Evolutionary conservation across 140 eudicot genomes (phyloP).

Genomic region (Senecio squalidus): DNA sequence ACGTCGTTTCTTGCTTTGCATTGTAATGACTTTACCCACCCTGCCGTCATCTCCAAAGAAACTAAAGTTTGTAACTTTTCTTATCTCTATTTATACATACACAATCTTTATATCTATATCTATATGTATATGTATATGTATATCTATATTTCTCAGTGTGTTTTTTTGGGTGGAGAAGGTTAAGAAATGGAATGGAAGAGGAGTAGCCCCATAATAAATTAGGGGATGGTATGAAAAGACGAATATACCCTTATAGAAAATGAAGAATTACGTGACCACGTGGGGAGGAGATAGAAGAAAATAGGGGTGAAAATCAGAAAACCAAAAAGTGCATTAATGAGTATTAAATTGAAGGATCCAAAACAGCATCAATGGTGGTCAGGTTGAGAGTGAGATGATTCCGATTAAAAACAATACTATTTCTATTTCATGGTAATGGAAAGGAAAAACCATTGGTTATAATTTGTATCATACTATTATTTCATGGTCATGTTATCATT

Average conservation of each 20-base stretch:
- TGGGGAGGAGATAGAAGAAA: constrained; percentile 25
- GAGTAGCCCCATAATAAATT: constrained; percentile 38
- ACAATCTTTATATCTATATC: too few relatives aligned
- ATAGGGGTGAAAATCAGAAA: constrained; percentile 16
- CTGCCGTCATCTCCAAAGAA: constrained; percentile 47
- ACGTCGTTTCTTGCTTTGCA: constrained; percentile 91
- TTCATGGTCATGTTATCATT: constrained; percentile 22
- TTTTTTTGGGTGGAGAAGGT: constrained; percentile 11
- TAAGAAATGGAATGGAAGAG: constrained; percentile 34
- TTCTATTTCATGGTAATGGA: constrained; percentile 19
- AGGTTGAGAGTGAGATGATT: constrained; percentile 18
- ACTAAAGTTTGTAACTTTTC: constrained; percentile 18
- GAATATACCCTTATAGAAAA: constrained; percentile 5
- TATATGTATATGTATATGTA: background rate
- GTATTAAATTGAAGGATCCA: constrained; percentile 34
- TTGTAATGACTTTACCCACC: constrained; percentile 87
- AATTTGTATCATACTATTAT: constrained; percentile 3
- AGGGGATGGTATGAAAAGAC: constrained; percentile 13
- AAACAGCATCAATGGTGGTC: constrained; percentile 33
- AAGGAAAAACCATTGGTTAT: constrained; percentile 1
- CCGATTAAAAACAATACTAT: constrained; percentile 14
- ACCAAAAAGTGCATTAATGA: constrained; percentile 34
- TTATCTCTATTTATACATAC: constrained; percentile 5
- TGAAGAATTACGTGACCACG: constrained; percentile 28
- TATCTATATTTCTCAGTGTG: constrained; percentile 13